Conservation (phyloP, 495 filamentous ascomycete genomes). For the Podospora pseudopauciseta region DNA sequence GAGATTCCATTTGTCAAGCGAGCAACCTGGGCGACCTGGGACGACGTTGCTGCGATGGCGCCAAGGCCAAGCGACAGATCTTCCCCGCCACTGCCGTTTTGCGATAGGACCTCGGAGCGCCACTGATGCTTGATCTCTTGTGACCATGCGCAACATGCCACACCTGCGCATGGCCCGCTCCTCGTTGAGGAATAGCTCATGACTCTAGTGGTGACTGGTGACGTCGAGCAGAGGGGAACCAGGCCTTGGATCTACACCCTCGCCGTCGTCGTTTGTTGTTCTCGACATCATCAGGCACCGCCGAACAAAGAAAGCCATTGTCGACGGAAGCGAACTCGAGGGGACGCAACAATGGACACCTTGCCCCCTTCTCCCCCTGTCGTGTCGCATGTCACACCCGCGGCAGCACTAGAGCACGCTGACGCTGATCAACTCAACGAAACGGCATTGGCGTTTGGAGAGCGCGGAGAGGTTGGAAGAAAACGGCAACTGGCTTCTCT, state of each 20-base stretch:
- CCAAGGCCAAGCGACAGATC: slow-evolving; percentile 23
- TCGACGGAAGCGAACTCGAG: neutral
- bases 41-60: neutral
- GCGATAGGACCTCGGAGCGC: slow-evolving; percentile 9
- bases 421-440: neutral
- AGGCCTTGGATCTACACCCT: neutral
- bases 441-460: slow-evolving; percentile 3
- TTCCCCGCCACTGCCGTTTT: slow-evolving; percentile 16
- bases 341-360: neutral
- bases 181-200: neutral
- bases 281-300: neutral
- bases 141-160: slow-evolving; percentile 7
- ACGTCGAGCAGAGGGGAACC: neutral
- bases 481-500: neutral
- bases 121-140: slow-evolving; percentile 10
- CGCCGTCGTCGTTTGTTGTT: neutral
- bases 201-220: neutral
- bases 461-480: slow-evolving; percentile 6
- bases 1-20: slow-evolving; percentile 24
- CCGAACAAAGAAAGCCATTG: neutral
- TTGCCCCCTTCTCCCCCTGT: neutral
- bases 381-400: neutral
- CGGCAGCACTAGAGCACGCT: neutral
- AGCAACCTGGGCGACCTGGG: neutral
- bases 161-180: neutral